Evolutionary conservation across 306 rosid species (phyloP), one percentile per base, ranked within the genome.

Genomic region (Pueraria montana): DNA sequence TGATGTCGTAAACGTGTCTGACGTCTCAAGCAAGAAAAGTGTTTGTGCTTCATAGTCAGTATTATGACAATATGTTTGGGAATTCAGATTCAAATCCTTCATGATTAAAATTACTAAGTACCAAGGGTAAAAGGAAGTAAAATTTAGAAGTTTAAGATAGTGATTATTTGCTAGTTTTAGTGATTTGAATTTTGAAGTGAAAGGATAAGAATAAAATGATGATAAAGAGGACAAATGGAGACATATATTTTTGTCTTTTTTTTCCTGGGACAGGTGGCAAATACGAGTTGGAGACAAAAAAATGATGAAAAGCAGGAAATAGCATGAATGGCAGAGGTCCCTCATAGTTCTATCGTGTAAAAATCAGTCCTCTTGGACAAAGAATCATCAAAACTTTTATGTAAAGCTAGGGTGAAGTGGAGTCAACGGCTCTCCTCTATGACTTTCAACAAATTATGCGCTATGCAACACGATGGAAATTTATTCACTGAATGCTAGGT

Each of bases 241-340:
- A 21, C 27, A 46, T 38, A 43, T 64, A n/a, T 42, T 42, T 21
- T 59, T 59, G 3, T 24, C n/a, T 16, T 26, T 61, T n/a, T 30
- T 32, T 17, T 4, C 12, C 4, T 2, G 42, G 53, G 27, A 67
- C 83, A 50, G 27, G 67, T 13, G 32, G 52, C 18, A 80, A 42
- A 72, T n/a, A 36, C 1, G 20, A 75, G 27, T 77, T 18, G 52
- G 62, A 45, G 72, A 50, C 63, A 4, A 27, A 50, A 38, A 68
- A 10, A 23, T 3, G 16, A 36, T 52, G 45, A 59, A 59, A 70
- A 70, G 53, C 40, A 76, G 79, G 56, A 81, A 78, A 78, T 70
- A 63, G 49, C 71, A 76, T 59, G 58, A 76, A 85, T 71, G 66
- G 42, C 63, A 56, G 55, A 72, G 73, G 76, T 55, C 74, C 58